Evolutionary conservation across 805 yeast species (phyloP).

Genomic region (Brettanomyces naardenensis): DNA sequence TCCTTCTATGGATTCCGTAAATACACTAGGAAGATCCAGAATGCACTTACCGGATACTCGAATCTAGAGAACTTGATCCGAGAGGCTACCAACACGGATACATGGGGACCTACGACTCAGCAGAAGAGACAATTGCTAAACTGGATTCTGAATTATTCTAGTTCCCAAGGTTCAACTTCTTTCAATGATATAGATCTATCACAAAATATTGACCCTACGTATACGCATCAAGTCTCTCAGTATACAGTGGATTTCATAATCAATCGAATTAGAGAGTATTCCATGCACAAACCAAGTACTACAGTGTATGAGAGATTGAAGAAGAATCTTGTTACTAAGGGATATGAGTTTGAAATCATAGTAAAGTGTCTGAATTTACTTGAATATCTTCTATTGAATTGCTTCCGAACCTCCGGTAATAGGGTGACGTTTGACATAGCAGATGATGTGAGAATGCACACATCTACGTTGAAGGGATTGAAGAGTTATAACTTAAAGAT

Average conservation of each 20-base stretch:
- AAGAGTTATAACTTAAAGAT: constrained; percentile 8
- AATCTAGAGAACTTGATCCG: constrained; percentile 27
- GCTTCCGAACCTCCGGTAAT: constrained; percentile 12
- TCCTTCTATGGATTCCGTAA: constrained; percentile 23
- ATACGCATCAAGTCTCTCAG: constrained; percentile 14
- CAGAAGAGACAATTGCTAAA: constrained; percentile 28
- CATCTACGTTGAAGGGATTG: constrained; percentile 11
- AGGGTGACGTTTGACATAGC: constrained; percentile 15
- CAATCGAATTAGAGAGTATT: constrained; percentile 13
- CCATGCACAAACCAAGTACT: background rate
- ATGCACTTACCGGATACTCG: constrained; percentile 25
- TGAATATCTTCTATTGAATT: constrained; percentile 21
- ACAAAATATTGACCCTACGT: constrained; percentile 1
- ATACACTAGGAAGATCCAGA: constrained; percentile 27
- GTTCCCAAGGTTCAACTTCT: background rate
- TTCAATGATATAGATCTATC: constrained; percentile 1
- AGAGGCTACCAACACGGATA: constrained; percentile 41
- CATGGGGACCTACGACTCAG: constrained; percentile 44
- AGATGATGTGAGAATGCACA: constrained; percentile 11
- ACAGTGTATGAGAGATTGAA: constrained; percentile 15
- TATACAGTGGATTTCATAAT: constrained; percentile 14
- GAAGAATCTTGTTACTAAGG: constrained; percentile 20
- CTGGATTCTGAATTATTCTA: constrained; percentile 16
- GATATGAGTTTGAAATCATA: constrained; percentile 21
- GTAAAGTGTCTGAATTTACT: constrained; percentile 20